Evolutionary conservation across 2,329 filamentous ascomycete genomes (phyloP), one percentile per base, ranked within the genome.

Genomic region (Cercospora sp.): DNA sequence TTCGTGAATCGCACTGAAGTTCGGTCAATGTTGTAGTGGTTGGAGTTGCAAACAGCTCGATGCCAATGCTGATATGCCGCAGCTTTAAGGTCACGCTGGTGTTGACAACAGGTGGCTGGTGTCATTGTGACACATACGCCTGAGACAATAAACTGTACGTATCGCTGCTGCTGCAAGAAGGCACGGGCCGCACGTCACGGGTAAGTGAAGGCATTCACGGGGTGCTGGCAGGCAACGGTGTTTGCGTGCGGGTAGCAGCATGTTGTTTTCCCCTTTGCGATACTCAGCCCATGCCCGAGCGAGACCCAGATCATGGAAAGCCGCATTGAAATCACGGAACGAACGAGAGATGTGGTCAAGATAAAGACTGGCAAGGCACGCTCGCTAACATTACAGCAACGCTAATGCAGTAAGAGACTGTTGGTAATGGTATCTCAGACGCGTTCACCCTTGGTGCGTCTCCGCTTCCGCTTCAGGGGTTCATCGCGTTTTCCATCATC

Each of bases 141-240:
- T 42, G 62, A 64, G 62, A 64, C 62, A 64, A 59, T 48, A 64
- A 36, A 1, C 30, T 59, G 55, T n/a, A 62, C 36, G 23, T 51
- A 20, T 23, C 20, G 51, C 3, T 57, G 48, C 31, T 51, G 61
- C 31, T 45, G 62, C 51, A 57, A 42, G n/a, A 42, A 64, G 51
- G 61, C 61, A 64, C 61, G 61, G 61, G 48, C 61, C 61, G 61
- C 61, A 58, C 36, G 62, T 64, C 62, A 59, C 53, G 48, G 36
- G 62, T 53, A 59, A 64, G 62, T 64, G 62, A 58, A 58, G 48
- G 53, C 23, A 31, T 57, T n/a, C 62, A 45, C 53, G 53, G 59
- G 62, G 30, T 31, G 23, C 8, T 26, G 12, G 18, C 26, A 26
- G 33, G 7, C 20, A 31, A 28, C 51, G n/a, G 18, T 20, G 51